Evolutionary conservation across 169 alveolate species (phyloP).

Genomic region (Eimeria zaria): DNA sequence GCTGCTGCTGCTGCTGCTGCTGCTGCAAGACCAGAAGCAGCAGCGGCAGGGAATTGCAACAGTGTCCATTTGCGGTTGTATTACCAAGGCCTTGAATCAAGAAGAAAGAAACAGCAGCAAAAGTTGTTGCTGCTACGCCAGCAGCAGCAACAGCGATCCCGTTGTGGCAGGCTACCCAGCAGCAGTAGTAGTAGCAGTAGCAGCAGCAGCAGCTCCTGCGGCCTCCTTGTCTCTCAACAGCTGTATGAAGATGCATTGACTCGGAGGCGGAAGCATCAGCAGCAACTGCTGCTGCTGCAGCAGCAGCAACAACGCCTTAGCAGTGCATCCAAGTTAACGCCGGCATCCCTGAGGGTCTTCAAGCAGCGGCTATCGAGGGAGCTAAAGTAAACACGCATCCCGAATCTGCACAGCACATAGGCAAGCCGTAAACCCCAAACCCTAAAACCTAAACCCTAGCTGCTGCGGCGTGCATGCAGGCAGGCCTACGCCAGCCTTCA

Average conservation of each 20-base stretch:
- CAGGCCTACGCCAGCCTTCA: slow-evolving; percentile 70
- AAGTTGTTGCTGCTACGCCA: slow-evolving; percentile 45
- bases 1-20: slow-evolving; percentile 56
- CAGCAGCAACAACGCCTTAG: slow-evolving; percentile 41
- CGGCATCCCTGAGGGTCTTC: slow-evolving; percentile 38
- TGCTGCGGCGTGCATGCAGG: slow-evolving; percentile 60
- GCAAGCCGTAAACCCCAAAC: neutral
- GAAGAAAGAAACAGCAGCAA: slow-evolving; percentile 29
- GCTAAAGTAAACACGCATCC: neutral
- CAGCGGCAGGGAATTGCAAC: slow-evolving; percentile 47
- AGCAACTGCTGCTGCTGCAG: slow-evolving; percentile 41
- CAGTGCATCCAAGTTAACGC: slow-evolving; percentile 1
- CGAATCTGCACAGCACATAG: neutral
- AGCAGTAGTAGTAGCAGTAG: slow-evolving; percentile 26
- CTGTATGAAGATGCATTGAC: slow-evolving; percentile 41
- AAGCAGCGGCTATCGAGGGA: slow-evolving; percentile 41
- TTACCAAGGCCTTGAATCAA: slow-evolving; percentile 27
- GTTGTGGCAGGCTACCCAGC: neutral
- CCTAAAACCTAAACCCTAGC: slow-evolving; percentile 5
- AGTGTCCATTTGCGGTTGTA: slow-evolving; percentile 48
- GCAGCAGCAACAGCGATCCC: slow-evolving; percentile 17
- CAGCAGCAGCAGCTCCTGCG: slow-evolving; percentile 51
- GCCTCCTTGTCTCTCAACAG: slow-evolving; percentile 15
- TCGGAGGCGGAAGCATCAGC: slow-evolving; percentile 52
- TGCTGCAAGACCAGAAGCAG: slow-evolving; percentile 35